These are phyloP conservation scores for Ramalina peruviana DNA, from an alignment of 495 filamentous ascomycete species.

Conservation along the genomic window DNA sequence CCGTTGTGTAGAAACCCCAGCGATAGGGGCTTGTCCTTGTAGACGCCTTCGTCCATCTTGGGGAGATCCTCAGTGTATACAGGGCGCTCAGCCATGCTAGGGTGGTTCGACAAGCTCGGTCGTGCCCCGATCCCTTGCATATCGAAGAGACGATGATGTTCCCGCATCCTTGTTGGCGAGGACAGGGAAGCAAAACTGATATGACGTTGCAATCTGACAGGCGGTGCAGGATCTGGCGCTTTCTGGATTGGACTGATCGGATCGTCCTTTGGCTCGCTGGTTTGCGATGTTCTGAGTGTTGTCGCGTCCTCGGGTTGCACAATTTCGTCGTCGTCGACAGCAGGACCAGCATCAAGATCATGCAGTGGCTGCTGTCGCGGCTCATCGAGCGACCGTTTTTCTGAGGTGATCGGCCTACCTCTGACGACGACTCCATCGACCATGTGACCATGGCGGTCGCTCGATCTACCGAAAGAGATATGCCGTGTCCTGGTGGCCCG, in stretches of 20 bases:
- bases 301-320: too few relatives aligned
- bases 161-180: slow-evolving; percentile 16
- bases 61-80: slow-evolving; percentile 2
- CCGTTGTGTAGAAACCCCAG: slow-evolving; percentile 26
- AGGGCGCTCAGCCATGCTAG: slow-evolving; percentile 8
- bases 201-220: slow-evolving; percentile 2
- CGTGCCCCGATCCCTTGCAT: slow-evolving; percentile 42
- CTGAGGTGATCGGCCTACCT: slow-evolving; percentile 3
- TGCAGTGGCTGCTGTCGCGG: background rate
- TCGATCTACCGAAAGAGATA: slow-evolving; percentile 5
- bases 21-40: background rate
- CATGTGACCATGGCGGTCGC: background rate
- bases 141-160: slow-evolving; percentile 31
- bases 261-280: too few relatives aligned
- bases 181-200: slow-evolving; percentile 18
- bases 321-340: slow-evolving; percentile 1
- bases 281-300: too few relatives aligned
- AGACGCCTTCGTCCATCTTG: background rate
- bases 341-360: background rate
- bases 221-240: slow-evolving; percentile 20
- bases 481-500: background rate
- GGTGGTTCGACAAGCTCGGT: slow-evolving; percentile 29
- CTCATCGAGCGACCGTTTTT: background rate
- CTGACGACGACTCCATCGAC: slow-evolving; percentile 7
- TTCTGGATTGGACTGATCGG: background rate